Base-by-base conservation (phyloP, 2,329 filamentous ascomycete genomes). In the Hortaea sp. region DNA sequence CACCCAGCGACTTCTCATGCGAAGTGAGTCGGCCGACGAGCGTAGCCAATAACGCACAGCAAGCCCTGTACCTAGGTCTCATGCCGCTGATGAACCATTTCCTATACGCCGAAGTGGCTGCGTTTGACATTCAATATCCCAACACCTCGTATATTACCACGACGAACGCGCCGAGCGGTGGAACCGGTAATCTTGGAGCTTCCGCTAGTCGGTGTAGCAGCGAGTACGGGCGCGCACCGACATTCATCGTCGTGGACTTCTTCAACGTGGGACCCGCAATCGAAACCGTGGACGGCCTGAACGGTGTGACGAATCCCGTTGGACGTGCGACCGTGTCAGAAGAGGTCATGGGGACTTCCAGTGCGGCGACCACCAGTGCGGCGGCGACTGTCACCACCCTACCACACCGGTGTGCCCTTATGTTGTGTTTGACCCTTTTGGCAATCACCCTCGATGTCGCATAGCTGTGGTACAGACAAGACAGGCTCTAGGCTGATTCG, bases 1-100 rank as follows among this genome's bases (percentile, higher is more conserved):
- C 71, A 6, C 67, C 79, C 1, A 66, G 70, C 1, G 79, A 78
- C 61, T 92, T 88, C 72, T 82, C 81, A 63, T 92, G 86, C 71
- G 75, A 72, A 0, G 73, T 86, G 4, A 72, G 84, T 58, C 79
- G 86, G 0, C 86, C 86, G 0, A 65, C 73, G 0, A 63, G 65
- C 5, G 66, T 81, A 31, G 62, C 65, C 20, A 73, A 74, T 42
- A 58, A 74, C 11, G 57, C 70, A 1, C 49, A 62, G 4, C 51
- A 62, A 1, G 84, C 82, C 1, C 59, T 84, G 28, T 59, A 69
- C 0, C 71, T 72, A 1, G 76, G 77, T 54, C 74, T 79, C 56
- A 74, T 92, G 62, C 79, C 85, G 28, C 70, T 92, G 7, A 74
- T 86, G 69, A 92, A 92, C 71, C 86, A 92, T 68, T 90, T 92